Conservation (phyloP, 2,329 filamentous ascomycete genomes). For the Aspergillus hortae region DNA sequence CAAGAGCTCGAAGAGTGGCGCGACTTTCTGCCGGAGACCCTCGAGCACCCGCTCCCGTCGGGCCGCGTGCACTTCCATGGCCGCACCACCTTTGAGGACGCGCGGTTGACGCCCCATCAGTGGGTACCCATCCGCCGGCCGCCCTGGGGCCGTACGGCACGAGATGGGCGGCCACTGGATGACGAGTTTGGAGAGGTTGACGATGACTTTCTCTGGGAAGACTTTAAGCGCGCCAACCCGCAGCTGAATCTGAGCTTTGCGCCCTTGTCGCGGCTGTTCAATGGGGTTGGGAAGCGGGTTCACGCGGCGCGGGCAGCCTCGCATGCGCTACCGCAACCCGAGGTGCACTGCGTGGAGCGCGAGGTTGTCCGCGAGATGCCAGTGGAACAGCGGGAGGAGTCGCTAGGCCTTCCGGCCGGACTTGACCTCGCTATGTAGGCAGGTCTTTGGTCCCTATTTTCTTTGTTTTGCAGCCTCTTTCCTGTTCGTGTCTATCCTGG, state of each 20-base stretch:
- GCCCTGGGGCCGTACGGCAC: conserved; percentile 9
- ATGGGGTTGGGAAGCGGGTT: neutral
- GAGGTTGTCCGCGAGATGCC: no score
- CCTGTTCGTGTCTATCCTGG: neutral
- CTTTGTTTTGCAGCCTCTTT: neutral
- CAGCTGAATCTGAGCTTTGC: conserved; percentile 6
- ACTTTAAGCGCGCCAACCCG: conserved; percentile 3
- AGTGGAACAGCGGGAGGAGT: no score
- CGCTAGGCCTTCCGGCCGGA: no score
- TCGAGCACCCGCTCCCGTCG: conserved; percentile 34
- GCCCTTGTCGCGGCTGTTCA: conserved; percentile 18
- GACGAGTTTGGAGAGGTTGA: conserved; percentile 20
- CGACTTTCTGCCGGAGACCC: conserved; percentile 41
- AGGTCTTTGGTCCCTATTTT: neutral
- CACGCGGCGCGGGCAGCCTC: neutral
- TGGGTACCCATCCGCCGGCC: conserved; percentile 20
- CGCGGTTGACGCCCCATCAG: conserved; percentile 12
- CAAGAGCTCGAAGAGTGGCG: conserved; percentile 47
- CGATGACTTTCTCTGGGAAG: conserved; percentile 24
- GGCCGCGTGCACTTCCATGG: conserved; percentile 41
- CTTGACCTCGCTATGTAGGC: no score
- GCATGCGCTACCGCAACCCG: neutral
- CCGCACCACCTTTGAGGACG: conserved; percentile 15
- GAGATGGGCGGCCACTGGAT: conserved; percentile 2
- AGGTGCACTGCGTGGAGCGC: neutral